Base-by-base conservation (phyloP, 129 eudicot genomes). In the Apium graveolens region DNA sequence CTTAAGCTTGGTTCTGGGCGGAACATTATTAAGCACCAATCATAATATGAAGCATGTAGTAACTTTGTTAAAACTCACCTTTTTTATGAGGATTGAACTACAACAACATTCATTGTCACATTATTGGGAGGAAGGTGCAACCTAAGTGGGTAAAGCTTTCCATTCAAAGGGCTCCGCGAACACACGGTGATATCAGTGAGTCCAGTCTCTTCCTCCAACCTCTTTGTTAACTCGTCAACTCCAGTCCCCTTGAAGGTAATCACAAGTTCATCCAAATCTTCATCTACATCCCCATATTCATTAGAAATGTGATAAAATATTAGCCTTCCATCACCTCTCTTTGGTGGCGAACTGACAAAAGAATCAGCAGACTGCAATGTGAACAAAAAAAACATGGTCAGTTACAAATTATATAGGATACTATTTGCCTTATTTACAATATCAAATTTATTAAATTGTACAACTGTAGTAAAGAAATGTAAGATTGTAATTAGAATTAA, bases 81-180 rank as follows among this genome's bases (percentile, higher is more conserved):
- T 80, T n/a, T 74, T 16, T 79, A 75, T 31, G 96, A 82, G 21
- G 90, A 85, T 65, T 84, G 90, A 82, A 92, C 91, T 26, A 92
- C 89, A 17, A 92, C 91, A 10, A 92, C 93, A 83, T 92, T 87
- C 96, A 92, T 90, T 38, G 90, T 83, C 10, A 83, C 79, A 57
- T 88, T 90, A 53, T 90, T 92, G 32, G 97, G 97, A 66, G 97
- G 97, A 79, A 92, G 96, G 78, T 90, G 93, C 82, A 92, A 81
- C 43, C 77, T 91, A 20, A 92, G 97, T 3, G 97, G 97, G 81
- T 83, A 90, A 55, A 92, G 93, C 78, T 92, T 86, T 68, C 96
- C 96, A 35, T 92, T 91, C 80, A 92, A 80, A 5, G 96, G 96
- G 80, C 97, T 92, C 65, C 83, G 78, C 2, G 91, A 81, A 78